Percentiles rank a stretch among this genome's conserved stretches.
Evolutionary conservation across 441 rosid genomes (phyloP).

Genomic region (Corymbia calophylla): DNA sequence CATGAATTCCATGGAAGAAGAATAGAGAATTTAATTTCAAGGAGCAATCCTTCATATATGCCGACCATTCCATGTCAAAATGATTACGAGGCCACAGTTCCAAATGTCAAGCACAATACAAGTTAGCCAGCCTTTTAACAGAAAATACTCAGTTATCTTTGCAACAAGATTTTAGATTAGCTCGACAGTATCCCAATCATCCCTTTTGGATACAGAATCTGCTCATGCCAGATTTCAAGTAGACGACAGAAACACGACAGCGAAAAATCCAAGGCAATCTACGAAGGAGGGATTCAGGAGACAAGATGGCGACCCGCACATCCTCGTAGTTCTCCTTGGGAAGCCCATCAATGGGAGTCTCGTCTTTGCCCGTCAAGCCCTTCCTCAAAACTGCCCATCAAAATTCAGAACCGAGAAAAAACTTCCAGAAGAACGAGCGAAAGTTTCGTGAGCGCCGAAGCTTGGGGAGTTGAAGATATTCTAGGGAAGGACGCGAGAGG

Average conservation of each 20-base stretch:
- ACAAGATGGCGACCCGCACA: constrained; percentile 20
- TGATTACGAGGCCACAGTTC: not conserved
- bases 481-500: not conserved
- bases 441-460: not conserved
- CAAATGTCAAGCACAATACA: not conserved
- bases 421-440: not conserved
- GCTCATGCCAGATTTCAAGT: not conserved
- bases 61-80: not conserved
- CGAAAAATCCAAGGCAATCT: not conserved
- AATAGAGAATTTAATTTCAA: not conserved
- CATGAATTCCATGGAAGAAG: not conserved
- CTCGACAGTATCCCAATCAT: not conserved
- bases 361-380: constrained; percentile 27
- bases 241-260: not conserved
- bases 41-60: not conserved
- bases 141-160: not conserved
- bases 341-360: constrained; percentile 69
- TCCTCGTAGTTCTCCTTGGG: constrained; percentile 79
- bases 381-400: constrained; percentile 28
- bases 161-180: not conserved
- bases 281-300: not conserved
- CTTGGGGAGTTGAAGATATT: not conserved
- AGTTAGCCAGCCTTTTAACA: not conserved
- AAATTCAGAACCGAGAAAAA: not conserved
- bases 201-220: not conserved